Conservation (phyloP, 106 monocot species). For the Acorus gramineus region DNA sequence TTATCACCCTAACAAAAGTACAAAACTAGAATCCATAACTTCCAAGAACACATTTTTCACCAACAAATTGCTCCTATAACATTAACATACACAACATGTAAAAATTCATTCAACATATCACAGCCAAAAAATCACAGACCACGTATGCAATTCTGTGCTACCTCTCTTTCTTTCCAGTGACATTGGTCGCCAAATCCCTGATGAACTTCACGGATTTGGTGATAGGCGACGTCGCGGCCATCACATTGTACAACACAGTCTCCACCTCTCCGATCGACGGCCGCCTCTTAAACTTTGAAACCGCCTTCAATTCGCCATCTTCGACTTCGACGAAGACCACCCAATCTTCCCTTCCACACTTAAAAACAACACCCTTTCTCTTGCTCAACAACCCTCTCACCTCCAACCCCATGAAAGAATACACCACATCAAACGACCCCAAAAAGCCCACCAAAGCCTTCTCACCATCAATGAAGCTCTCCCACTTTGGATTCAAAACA, state of each 20-base stretch:
- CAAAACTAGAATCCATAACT: too few relatives aligned
- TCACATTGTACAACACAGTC: slow-evolving; percentile 74
- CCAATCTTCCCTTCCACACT: slow-evolving; percentile 55
- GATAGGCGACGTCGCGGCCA: slow-evolving; percentile 88
- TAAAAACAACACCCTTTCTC: slow-evolving; percentile 64
- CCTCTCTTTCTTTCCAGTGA: slow-evolving; percentile 35
- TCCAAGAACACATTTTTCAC: too few relatives aligned
- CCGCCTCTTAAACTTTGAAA: slow-evolving; percentile 58
- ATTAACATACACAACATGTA: too few relatives aligned
- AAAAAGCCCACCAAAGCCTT: slow-evolving; percentile 31
- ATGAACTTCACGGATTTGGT: slow-evolving; percentile 82
- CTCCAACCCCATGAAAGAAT: slow-evolving; percentile 89
- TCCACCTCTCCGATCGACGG: slow-evolving; percentile 83
- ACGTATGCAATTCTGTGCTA: not conserved
- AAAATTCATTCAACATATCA: too few relatives aligned
- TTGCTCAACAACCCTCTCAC: slow-evolving; percentile 67
- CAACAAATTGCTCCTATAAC: too few relatives aligned
- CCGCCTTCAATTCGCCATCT: slow-evolving; percentile 53
- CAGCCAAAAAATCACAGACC: too few relatives aligned
- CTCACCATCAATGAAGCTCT: slow-evolving; percentile 48
- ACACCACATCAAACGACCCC: slow-evolving; percentile 74
- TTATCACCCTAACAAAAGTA: too few relatives aligned
- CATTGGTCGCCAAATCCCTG: slow-evolving; percentile 54
- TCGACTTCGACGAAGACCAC: slow-evolving; percentile 71
- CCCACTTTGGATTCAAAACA: slow-evolving; percentile 85